Conservation (phyloP, 2,329 filamentous ascomycete species). For the Hymenoscyphus albidus region DNA sequence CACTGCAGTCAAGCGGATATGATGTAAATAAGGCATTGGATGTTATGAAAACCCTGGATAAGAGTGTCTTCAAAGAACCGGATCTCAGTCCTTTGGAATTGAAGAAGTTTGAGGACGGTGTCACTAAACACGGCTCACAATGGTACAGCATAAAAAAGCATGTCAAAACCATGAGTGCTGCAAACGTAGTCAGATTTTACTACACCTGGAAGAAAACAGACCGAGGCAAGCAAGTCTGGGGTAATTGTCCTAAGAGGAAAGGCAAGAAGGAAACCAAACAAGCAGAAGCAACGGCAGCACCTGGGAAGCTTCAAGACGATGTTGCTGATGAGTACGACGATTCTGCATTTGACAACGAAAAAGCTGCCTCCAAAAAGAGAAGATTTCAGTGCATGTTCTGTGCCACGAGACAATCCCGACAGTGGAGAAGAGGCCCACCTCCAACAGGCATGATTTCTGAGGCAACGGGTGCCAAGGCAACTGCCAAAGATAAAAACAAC, state of each 20-base stretch:
- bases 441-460: constrained; percentile 64
- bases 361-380: constrained; percentile 65
- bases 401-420: constrained; percentile 69
- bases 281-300: constrained; percentile 63
- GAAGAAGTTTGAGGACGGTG: constrained; percentile 88
- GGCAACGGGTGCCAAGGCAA: constrained; percentile 59
- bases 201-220: constrained; percentile 98
- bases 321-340: constrained; percentile 91
- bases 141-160: constrained; percentile 78
- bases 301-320: constrained; percentile 80
- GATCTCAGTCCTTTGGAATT: constrained; percentile 72
- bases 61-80: constrained; percentile 77
- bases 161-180: constrained; percentile 76
- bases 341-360: constrained; percentile 84
- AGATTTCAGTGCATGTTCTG: constrained; percentile 95
- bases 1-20: constrained; percentile 69
- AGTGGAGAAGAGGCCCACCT: constrained; percentile 88
- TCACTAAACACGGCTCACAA: constrained; percentile 87
- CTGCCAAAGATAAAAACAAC: constrained; percentile 69
- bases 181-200: constrained; percentile 85
- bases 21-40: constrained; percentile 67
- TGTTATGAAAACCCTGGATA: constrained; percentile 63
- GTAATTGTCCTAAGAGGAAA: constrained; percentile 79
- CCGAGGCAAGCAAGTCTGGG: constrained; percentile 84
- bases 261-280: constrained; percentile 83